Conservation (phyloP, 164 flowering plant genomes). For the Euptelea pleiosperma region DNA sequence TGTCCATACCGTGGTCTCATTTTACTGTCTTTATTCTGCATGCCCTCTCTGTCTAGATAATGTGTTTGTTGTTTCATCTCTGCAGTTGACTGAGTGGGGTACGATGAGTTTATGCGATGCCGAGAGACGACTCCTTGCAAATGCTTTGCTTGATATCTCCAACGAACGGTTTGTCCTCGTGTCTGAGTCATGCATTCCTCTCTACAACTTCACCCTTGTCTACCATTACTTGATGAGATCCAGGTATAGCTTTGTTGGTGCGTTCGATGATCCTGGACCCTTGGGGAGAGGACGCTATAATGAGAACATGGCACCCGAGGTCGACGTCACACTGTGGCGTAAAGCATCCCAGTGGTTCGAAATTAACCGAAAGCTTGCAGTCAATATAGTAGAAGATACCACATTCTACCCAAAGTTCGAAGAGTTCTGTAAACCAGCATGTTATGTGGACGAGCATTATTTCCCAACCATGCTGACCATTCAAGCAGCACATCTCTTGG, state of each 20-base stretch:
- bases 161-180: conserved; percentile 82
- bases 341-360: conserved; percentile 98
- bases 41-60: background rate
- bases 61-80: background rate
- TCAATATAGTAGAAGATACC: conserved; percentile 52
- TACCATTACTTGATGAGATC: conserved; percentile 63
- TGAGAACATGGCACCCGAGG: conserved; percentile 59
- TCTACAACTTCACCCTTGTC: conserved; percentile 56
- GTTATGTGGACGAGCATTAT: conserved; percentile 95
- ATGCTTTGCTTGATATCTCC: conserved; percentile 80
- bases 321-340: conserved; percentile 70
- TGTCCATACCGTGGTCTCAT: too few relatives aligned
- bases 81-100: conserved; percentile 85
- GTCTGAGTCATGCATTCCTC: conserved; percentile 91
- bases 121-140: conserved; percentile 87
- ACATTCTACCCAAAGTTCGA: conserved; percentile 61
- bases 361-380: conserved; percentile 58
- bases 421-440: conserved; percentile 69
- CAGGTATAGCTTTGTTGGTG: conserved; percentile 63
- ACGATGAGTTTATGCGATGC: conserved; percentile 93
- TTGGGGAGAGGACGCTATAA: conserved; percentile 84
- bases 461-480: conserved; percentile 84
- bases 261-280: conserved; percentile 73
- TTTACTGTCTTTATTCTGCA: background rate
- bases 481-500: conserved; percentile 49